Evolutionary conservation across 1,284 basidiomycete species (phyloP).

Genomic region (Ceraceosorus bombacis): DNA sequence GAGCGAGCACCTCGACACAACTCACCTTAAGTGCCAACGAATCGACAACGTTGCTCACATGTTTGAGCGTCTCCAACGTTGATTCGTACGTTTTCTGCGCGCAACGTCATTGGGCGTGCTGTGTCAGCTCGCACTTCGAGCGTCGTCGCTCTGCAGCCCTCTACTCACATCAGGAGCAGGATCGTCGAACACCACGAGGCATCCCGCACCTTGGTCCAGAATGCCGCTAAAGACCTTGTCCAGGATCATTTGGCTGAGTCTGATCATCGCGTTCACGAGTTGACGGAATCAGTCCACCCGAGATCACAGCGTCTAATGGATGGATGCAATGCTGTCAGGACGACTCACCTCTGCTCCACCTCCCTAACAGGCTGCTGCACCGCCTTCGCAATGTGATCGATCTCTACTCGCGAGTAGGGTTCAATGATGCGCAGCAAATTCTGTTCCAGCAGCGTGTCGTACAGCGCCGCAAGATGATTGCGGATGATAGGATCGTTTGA

Average conservation of each 20-base stretch:
- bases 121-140: background rate
- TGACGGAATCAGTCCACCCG: background rate
- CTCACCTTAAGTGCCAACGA: conserved; percentile 64
- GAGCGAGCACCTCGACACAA: too few relatives aligned
- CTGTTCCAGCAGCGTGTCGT: conserved; percentile 90
- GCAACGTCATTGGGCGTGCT: conserved; percentile 13
- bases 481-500: conserved; percentile 89
- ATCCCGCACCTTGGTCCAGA: conserved; percentile 87
- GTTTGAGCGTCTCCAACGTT: conserved; percentile 77
- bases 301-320: background rate
- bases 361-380: conserved; percentile 82
- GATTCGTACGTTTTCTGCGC: conserved; percentile 72
- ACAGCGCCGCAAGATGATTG: conserved; percentile 82
- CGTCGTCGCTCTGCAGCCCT: background rate
- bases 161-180: conserved; percentile 60
- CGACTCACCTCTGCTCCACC: conserved; percentile 82
- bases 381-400: conserved; percentile 76
- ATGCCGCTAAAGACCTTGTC: conserved; percentile 92
- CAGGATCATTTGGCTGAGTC: conserved; percentile 93
- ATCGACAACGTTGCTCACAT: conserved; percentile 84
- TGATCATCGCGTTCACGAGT: conserved; percentile 40
- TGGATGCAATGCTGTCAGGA: background rate
- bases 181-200: conserved; percentile 80
- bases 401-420: conserved; percentile 85
- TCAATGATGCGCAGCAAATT: conserved; percentile 90